Base-by-base conservation (phyloP, 2,329 filamentous ascomycete species). In the Pseudopyrenochaeta lycopersici region DNA sequence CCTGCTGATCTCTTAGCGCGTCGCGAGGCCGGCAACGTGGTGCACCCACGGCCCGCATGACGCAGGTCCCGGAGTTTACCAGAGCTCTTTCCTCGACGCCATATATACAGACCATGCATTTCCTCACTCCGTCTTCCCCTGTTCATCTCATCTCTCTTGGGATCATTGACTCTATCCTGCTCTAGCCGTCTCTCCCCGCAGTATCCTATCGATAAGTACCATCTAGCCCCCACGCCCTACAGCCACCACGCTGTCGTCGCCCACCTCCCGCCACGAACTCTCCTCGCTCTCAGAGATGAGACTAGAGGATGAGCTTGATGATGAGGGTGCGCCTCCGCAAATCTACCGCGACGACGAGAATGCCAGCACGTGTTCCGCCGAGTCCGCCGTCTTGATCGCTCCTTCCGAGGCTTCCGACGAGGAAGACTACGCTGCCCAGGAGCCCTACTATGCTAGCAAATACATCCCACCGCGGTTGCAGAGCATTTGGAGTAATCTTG, bases 401-500 rank as follows among this genome's bases (percentile, higher is more conserved):
- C 52, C 49, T 51, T 71, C 71, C 67, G 72, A 75, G 54, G 68
- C 70, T 52, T 71, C 72, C 58, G 70, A 63, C 48, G 64, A 73
- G 30, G 63, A 67, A 45, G 57, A 62, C 36, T 56, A 61, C 30
- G 38, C 56, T 2, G 29, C 39, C 4, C 68, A 64, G 44, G 56
- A 70, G 30, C 52, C 62, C 1, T 63, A 66, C 44, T 56, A 55
- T 35, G 50, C 62, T 9, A 65, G 47, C 41, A 73, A 70, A 64
- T 71, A 76, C 40, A 61, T 77, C 6, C 73, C 73, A 90, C 89
- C 70, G 83, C 80, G 29, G 89, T 88, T 69, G 63, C 73, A 62
- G 72, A 70, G 46, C 67, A 71, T 67, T 43, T 80, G 77, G 73
- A 58, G 48, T 18, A 68, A 63, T 4, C 71, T 73, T 4, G 72